Base-by-base conservation (phyloP, 169 alveolate genomes). In the Plasmodium gaboni region DNA sequence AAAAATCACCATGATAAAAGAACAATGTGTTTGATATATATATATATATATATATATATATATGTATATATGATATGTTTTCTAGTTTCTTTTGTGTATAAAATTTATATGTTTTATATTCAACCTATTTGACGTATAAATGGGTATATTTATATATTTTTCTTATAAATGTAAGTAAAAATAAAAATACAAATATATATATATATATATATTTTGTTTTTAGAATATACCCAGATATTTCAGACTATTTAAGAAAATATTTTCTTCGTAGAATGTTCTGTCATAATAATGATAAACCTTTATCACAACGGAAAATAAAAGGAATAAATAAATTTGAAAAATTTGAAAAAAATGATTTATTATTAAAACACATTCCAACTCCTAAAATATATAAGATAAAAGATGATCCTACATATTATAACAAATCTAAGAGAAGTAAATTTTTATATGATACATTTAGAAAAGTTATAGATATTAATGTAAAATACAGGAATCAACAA, bases 401-500 rank as follows among this genome's bases (percentile, higher is more conserved):
- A 60, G 76, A 67, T 38, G 68, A 86, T 70, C 70, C 61, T 22
- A 51, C 60, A 50, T 59, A 70, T 64, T 28, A 70, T 53, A 65
- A 7, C 13, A 70, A 65, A 24, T 46, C 64, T 60, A 69, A 61
- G 28, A 86, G 53, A 65, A 61, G 38, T 12, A 86, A 70, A 32
- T 71, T 61, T 12, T 44, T 86, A 46, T 86, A 48, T 44, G 72
- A 59, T 28, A 61, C 70, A 1, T 70, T 86, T 8, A 59, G 69
- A 57, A 69, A 61, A 57, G 42, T 71, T 70, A 38, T 71, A 71
- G 76, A 73, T 8, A 59, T 72, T 9, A 86, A 72, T 13, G 60
- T 86, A 59, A 72, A 69, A 32, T 86, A 86, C 60, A 63, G 92
- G 38, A 86, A 86, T 71, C 92, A 86, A 46, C 92, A 86, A 53